Conservation (phyloP, 2,329 filamentous ascomycete genomes). For the Aspergillus japonicus region DNA sequence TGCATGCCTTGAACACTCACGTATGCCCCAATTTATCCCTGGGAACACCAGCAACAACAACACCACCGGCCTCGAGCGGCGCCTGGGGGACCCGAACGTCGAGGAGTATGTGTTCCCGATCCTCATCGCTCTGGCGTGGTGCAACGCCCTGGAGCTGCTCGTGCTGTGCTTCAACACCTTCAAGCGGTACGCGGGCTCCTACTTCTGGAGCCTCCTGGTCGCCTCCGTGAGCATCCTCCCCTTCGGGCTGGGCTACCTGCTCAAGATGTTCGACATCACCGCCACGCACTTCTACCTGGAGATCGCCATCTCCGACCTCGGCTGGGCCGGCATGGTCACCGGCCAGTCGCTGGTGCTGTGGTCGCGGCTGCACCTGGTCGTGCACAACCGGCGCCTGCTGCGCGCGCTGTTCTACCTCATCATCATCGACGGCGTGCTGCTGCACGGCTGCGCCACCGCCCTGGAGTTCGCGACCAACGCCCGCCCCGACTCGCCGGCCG, state of each 20-base stretch:
- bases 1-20: background rate
- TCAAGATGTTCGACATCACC: conserved; percentile 44
- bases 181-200: conserved; percentile 45
- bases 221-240: conserved; percentile 45
- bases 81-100: conserved; percentile 3
- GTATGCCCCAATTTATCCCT: conserved; percentile 14
- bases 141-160: conserved; percentile 50
- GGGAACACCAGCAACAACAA: conserved; percentile 4
- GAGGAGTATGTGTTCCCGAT: conserved; percentile 35
- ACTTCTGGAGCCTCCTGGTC: conserved; percentile 50
- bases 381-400: conserved; percentile 37
- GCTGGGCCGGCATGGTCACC: conserved; percentile 49
- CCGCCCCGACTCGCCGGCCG: conserved; percentile 19
- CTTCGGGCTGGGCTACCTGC: conserved; percentile 47
- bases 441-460: conserved; percentile 44
- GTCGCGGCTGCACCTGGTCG: conserved; percentile 49
- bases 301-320: conserved; percentile 41
- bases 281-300: conserved; percentile 34
- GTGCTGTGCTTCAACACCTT: conserved; percentile 50
- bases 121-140: conserved; percentile 47
- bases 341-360: conserved; percentile 51
- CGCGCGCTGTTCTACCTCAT: conserved; percentile 45
- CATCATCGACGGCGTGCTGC: conserved; percentile 42
- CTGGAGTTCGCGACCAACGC: conserved; percentile 43
- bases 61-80: conserved; percentile 7